phyloP scores from a whole-genome alignment of 257 asterid species.

The Primulina eburnea region DNA sequence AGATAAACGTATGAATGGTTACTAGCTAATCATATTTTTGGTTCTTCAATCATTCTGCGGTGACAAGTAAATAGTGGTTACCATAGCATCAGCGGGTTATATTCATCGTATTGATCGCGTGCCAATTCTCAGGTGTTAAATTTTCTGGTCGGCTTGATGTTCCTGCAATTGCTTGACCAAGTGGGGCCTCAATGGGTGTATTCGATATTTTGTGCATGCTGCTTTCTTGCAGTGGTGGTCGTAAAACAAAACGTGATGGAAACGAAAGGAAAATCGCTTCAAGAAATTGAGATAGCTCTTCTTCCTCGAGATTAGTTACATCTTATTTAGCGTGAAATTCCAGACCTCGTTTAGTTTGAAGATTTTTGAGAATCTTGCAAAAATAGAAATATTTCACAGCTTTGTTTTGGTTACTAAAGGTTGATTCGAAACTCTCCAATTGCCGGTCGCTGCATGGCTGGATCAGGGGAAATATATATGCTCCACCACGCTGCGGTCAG shows the following conservation, averaged over 20 bases:
- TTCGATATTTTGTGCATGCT: constrained; percentile 62
- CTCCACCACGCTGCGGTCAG: too few species aligned
- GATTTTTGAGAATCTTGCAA: too few species aligned
- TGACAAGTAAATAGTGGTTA: neutral
- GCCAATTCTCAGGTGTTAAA: constrained; percentile 52
- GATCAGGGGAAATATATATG: too few species aligned
- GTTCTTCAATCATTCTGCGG: neutral
- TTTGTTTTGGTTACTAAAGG: too few species aligned
- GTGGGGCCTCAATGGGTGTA: constrained; percentile 72
- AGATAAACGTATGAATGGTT: neutral
- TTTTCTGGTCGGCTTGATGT: constrained; percentile 79
- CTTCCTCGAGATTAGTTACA: constrained; percentile 46
- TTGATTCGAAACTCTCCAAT: too few species aligned
- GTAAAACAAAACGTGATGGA: constrained; percentile 76
- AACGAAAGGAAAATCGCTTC: constrained; percentile 91
- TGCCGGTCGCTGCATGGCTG: too few species aligned
- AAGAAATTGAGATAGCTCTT: constrained; percentile 90
- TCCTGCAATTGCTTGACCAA: constrained; percentile 75
- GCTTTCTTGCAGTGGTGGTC: constrained; percentile 68
- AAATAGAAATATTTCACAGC: too few species aligned
- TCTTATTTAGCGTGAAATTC: neutral
- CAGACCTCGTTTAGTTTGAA: neutral
- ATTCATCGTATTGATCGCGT: neutral
- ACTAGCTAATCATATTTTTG: neutral
- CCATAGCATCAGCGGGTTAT: too few species aligned